A percentile compares a stretch with the other conserved stretches of the same genome.
phyloP scores from a whole-genome alignment of 768 basidiomycete genomes.

The Pholiota molesta region DNA sequence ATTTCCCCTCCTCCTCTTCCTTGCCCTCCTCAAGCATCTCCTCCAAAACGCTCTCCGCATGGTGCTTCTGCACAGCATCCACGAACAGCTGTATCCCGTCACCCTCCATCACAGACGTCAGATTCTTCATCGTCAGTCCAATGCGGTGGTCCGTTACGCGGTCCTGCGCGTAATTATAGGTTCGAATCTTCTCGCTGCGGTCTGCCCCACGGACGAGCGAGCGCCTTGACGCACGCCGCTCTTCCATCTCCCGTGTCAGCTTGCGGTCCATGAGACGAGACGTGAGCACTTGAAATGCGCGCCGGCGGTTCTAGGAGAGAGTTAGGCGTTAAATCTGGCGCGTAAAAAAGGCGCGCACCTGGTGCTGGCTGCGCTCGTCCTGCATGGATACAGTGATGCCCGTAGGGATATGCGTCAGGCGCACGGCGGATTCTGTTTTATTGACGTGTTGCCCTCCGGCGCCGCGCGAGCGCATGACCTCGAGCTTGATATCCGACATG shows the following conservation, averaged over 20 bases:
- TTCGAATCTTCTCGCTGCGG: conserved; percentile 92
- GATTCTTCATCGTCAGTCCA: conserved; percentile 13
- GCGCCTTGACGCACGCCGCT: conserved; percentile 68
- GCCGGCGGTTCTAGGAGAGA: conserved; percentile 74
- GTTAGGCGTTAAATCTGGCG: neutral
- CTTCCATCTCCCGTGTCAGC: conserved; percentile 67
- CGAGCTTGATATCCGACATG: conserved; percentile 86
- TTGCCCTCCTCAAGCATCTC: conserved; percentile 41
- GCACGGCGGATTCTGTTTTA: conserved; percentile 96
- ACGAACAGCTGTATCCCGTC: conserved; percentile 62
- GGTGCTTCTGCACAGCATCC: conserved; percentile 55
- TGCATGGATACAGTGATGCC: conserved; percentile 98
- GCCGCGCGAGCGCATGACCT: conserved; percentile 96
- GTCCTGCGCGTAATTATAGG: conserved; percentile 93
- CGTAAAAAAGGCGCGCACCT: conserved; percentile 29
- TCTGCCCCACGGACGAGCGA: conserved; percentile 82
- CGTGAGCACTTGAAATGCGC: conserved; percentile 88
- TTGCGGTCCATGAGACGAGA: conserved; percentile 86
- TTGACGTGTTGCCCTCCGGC: conserved; percentile 99
- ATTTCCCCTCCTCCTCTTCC: conserved; percentile 1
- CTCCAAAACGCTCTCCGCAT: conserved; percentile 59
- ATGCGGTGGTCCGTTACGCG: conserved; percentile 61
- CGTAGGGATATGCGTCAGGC: conserved; percentile 89
- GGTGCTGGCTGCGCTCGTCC: conserved; percentile 95
- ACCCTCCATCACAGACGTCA: conserved; percentile 62